phyloP scores from a whole-genome alignment of 2,329 filamentous ascomycete species.

The Magnaporthiopsis incrustans region DNA sequence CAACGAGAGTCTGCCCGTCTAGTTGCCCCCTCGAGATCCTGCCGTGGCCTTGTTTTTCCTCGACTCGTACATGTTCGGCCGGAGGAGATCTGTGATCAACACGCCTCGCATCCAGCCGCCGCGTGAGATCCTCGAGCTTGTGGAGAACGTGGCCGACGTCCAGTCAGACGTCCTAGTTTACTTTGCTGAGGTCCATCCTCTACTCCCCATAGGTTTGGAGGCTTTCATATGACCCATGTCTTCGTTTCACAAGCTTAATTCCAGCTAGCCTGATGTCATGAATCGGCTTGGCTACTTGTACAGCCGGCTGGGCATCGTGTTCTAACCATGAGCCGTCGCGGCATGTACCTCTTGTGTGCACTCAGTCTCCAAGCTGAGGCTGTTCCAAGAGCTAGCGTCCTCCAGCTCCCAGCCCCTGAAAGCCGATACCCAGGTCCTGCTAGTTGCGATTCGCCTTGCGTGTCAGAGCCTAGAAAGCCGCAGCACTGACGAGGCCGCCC shows the following conservation, averaged over 20 bases:
- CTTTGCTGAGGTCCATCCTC: constrained; percentile 9
- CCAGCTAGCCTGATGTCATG: too few relatives aligned
- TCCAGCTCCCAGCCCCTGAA: not conserved
- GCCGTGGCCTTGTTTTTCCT: constrained; percentile 12
- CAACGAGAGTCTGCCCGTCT: too few relatives aligned
- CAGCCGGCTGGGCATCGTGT: too few relatives aligned
- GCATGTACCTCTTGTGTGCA: not conserved
- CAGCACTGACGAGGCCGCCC: not conserved
- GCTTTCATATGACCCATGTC: too few relatives aligned
- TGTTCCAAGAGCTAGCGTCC: not conserved
- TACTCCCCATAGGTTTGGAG: constrained; percentile 10
- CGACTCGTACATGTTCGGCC: constrained; percentile 12
- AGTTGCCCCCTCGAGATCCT: constrained; percentile 1
- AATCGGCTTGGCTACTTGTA: too few relatives aligned
- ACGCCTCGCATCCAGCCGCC: constrained; percentile 6
- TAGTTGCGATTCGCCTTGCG: constrained; percentile 8
- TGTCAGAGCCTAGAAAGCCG: not conserved
- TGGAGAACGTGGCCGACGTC: constrained; percentile 1
- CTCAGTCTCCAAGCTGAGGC: constrained; percentile 9
- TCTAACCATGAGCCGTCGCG: too few relatives aligned
- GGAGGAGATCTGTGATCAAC: not conserved
- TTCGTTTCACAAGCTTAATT: too few relatives aligned
- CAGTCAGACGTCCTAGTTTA: constrained; percentile 7
- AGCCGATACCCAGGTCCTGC: constrained; percentile 8
- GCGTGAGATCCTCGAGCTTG: constrained; percentile 4